These are phyloP conservation scores for Alternaria sp. DNA, from an alignment of 2,329 filamentous ascomycete genomes.

Conservation along the genomic window DNA sequence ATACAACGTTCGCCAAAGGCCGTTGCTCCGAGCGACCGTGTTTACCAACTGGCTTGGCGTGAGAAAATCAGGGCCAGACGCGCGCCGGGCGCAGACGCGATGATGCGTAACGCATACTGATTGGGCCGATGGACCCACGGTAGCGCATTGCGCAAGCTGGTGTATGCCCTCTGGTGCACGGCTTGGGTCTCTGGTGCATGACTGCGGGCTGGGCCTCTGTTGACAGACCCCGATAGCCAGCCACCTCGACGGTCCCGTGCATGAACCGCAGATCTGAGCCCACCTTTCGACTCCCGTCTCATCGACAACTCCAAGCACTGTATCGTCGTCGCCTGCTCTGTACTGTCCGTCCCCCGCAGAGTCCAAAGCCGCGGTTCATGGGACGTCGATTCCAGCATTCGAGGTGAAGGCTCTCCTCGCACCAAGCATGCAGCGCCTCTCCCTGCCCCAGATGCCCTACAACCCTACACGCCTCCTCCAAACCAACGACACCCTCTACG, in stretches of 20 bases:
- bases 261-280: constrained; percentile 45
- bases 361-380: constrained; percentile 26
- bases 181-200: not conserved
- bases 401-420: constrained; percentile 35
- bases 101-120: not conserved
- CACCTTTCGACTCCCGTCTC: constrained; percentile 23
- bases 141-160: constrained; percentile 32
- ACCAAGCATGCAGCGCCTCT: constrained; percentile 4
- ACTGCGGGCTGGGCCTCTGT: constrained; percentile 41
- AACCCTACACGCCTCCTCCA: constrained; percentile 77
- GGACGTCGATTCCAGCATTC: constrained; percentile 19
- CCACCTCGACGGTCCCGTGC: constrained; percentile 39
- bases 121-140: constrained; percentile 20
- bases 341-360: not conserved
- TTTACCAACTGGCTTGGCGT: constrained; percentile 10
- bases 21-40: constrained; percentile 18
- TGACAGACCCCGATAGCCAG: constrained; percentile 44
- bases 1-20: not conserved
- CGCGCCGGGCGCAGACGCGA: not conserved
- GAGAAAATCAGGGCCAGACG: not conserved
- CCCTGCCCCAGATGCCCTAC: constrained; percentile 70
- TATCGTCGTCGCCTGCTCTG: constrained; percentile 10
- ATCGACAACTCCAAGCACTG: constrained; percentile 1
- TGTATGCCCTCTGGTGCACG: not conserved
- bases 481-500: constrained; percentile 68